Conservation (phyloP, 805 yeast genomes). For the Hanseniaspora pseudoguilliermondii region DNA sequence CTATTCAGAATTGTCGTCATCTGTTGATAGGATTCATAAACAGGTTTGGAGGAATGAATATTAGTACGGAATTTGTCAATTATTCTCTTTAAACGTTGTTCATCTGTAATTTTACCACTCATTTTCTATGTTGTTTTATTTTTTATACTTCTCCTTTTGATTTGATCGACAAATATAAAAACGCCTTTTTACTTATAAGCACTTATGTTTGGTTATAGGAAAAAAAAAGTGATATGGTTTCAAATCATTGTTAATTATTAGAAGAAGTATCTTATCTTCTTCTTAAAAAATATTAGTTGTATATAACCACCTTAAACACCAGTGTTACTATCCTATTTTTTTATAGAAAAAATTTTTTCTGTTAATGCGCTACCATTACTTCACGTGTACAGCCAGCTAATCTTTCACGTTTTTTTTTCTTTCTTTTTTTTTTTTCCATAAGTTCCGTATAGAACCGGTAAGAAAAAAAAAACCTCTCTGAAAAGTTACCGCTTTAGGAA, state of each 20-base stretch:
- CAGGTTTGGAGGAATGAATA: conserved; percentile 22
- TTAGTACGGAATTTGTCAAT: conserved; percentile 10
- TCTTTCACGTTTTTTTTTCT: background rate
- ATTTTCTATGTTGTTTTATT: conserved; percentile 21
- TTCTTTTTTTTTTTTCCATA: background rate
- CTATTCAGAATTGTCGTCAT: conserved; percentile 80
- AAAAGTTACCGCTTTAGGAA: too few relatives aligned
- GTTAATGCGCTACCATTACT: conserved; percentile 34
- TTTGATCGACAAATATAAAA: too few relatives aligned
- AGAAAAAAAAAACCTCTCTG: too few relatives aligned
- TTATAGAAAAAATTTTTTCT: conserved; percentile 29
- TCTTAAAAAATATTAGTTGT: too few relatives aligned
- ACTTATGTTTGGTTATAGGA: too few relatives aligned
- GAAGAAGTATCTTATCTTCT: too few relatives aligned
- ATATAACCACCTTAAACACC: too few relatives aligned
- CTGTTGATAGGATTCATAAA: conserved; percentile 92
- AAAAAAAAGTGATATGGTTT: too few relatives aligned
- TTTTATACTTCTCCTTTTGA: too few relatives aligned
- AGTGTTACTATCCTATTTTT: too few relatives aligned
- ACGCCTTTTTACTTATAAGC: too few relatives aligned
- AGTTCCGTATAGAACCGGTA: background rate
- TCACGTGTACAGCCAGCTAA: conserved; percentile 11
- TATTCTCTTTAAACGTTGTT: conserved; percentile 42
- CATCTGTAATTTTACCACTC: conserved; percentile 57
- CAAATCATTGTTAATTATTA: too few relatives aligned